Conservation (phyloP, 139 green algal genomes). For the Chlamydomonas eustigma region DNA sequence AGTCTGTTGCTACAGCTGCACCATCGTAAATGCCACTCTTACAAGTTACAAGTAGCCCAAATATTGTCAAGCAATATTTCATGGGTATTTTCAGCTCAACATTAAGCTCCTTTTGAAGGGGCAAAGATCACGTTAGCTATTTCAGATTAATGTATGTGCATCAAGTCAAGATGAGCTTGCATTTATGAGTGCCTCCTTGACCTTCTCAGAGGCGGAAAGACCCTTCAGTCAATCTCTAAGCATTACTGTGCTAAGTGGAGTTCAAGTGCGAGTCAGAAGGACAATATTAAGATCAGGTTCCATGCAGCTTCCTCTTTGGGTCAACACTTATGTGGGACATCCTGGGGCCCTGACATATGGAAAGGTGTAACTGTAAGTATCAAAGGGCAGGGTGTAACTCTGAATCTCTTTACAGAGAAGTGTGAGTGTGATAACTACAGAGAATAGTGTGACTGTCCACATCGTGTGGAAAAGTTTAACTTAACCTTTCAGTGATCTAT, state of each 20-base stretch:
- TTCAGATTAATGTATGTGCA: neutral
- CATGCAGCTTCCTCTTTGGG: neutral
- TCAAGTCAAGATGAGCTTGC: neutral
- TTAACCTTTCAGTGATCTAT: neutral
- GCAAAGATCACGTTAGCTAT: neutral
- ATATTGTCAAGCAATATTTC: too few species aligned
- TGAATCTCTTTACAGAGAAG: slow-evolving; percentile 1
- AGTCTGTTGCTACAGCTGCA: too few species aligned
- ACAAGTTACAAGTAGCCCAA: too few species aligned
- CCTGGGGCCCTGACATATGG: neutral
- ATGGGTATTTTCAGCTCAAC: too few species aligned
- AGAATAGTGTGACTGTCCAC: too few species aligned
- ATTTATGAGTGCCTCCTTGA: neutral
- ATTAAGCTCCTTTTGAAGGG: too few species aligned
- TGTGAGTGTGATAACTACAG: too few species aligned
- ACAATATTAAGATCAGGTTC: neutral
- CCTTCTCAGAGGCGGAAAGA: neutral
- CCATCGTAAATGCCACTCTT: too few species aligned
- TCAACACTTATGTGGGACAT: neutral
- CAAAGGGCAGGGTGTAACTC: neutral
- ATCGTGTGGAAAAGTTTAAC: too few species aligned
- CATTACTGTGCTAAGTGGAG: neutral
- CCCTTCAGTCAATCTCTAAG: neutral
- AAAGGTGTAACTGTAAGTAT: neutral
- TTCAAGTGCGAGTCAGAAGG: neutral